Base-by-base conservation (phyloP, 768 basidiomycete species). In the Lyophyllum semitale region DNA sequence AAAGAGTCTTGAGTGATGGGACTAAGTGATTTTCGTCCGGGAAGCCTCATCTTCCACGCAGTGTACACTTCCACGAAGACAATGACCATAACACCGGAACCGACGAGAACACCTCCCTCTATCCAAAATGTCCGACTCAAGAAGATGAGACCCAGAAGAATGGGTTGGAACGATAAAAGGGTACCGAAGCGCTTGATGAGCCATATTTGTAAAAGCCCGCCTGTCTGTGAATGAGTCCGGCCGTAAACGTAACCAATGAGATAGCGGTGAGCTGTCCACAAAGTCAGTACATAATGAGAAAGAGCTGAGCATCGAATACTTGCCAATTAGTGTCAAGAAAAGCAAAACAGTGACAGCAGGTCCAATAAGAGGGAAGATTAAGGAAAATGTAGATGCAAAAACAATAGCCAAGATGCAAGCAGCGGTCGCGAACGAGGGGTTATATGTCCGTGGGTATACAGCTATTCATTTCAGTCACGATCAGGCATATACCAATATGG, bases 191-290 rank as follows among this genome's bases (percentile, higher is more conserved):
- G 81, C 50, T 84, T 84, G 37, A 92, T 67, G 3, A 91, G 73
- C 88, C 90, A 92, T 26, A 93, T 78, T 59, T 88, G 85, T 20
- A 91, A 68, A 25, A 87, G 70, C 7, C 89, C 89, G 13, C 90
- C 89, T 1, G 89, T 90, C 64, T 88, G 86, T 7, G 87, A 88
- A 55, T 83, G 81, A 23, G 84, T 86, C 37, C 87, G 79, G 1
- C 81, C 88, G 63, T 87, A 89, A 18, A 91, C 89, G 67, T 92
- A 90, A 32, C 89, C 87, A 55, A 90, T 74, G 49, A 91, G 80
- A 71, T 83, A 92, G 33, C 89, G 87, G 69, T 90, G 88, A n/a
- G 90, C 91, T 89, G 59, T 42, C 22, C 35, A 48, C 30, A 54
- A 41, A 11, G 37, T 63, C 25, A 54, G 49, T 18, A 32, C 41